Conservation (phyloP, 495 filamentous ascomycete genomes). For the Apiosordaria backusii region DNA sequence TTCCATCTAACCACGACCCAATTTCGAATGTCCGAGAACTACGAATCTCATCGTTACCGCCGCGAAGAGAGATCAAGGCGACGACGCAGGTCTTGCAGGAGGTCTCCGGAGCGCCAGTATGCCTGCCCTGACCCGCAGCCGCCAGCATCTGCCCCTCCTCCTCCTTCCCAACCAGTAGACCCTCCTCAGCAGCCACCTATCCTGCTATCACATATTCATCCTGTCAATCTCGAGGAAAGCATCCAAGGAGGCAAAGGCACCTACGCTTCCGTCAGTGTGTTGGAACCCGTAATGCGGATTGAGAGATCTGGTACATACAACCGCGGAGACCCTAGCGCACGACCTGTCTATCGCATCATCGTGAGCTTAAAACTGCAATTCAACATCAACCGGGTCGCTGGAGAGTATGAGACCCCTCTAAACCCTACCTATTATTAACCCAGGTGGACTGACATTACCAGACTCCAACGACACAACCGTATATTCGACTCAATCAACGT, state of each 20-base stretch:
- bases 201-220: slow-evolving; percentile 22
- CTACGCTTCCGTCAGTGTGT: slow-evolving; percentile 21
- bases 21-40: slow-evolving; percentile 4
- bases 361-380: slow-evolving; percentile 23
- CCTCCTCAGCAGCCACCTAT: background rate
- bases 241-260: slow-evolving; percentile 17
- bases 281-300: slow-evolving; percentile 27
- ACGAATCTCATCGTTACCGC: background rate
- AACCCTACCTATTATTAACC: background rate
- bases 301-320: slow-evolving; percentile 17
- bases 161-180: background rate
- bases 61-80: background rate
- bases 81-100: background rate
- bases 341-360: slow-evolving; percentile 21
- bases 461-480: slow-evolving; percentile 20
- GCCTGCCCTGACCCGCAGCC: background rate
- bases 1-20: background rate
- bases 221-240: slow-evolving; percentile 20
- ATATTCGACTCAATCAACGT: slow-evolving; percentile 26
- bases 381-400: slow-evolving; percentile 12
- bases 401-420: slow-evolving; percentile 4
- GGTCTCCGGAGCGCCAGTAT: background rate
- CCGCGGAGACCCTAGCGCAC: background rate
- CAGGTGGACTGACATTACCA: background rate
- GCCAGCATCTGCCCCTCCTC: background rate